These are phyloP conservation scores for Panicum virgatum DNA, from an alignment of 202 grass and related monocot genomes.

Conservation along the genomic window DNA sequence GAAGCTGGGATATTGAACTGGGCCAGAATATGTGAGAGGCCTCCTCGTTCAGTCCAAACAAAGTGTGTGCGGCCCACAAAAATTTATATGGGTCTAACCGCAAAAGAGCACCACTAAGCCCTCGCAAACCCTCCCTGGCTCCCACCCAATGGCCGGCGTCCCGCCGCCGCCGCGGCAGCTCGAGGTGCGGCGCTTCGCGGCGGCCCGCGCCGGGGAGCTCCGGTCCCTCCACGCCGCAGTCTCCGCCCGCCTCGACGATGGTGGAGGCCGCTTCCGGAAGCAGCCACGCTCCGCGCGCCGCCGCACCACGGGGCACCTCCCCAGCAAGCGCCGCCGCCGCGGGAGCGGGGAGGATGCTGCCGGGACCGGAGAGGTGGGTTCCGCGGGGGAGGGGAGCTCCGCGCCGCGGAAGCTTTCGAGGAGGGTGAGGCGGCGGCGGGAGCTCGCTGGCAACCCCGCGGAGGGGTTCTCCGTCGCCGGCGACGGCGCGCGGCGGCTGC, in stretches of 20 bases:
- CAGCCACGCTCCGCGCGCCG: conserved; percentile 61
- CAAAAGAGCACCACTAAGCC: neutral
- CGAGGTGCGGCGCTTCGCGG: conserved; percentile 66
- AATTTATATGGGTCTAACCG: neutral
- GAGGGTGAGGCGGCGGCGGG: conserved; percentile 62
- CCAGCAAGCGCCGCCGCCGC: conserved; percentile 49
- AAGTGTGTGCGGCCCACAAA: too few relatives aligned
- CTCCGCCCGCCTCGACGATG: conserved; percentile 40
- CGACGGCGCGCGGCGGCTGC: conserved; percentile 61
- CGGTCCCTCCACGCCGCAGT: conserved; percentile 57
- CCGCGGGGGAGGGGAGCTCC: neutral
- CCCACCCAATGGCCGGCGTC: conserved; percentile 33
- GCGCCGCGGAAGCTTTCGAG: conserved; percentile 36
- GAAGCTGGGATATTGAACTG: neutral
- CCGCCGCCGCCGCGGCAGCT: conserved; percentile 59
- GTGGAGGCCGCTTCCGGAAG: conserved; percentile 31
- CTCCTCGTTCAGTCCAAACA: too few relatives aligned
- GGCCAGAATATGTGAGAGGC: too few relatives aligned
- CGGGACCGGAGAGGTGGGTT: neutral
- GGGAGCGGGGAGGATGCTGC: neutral
- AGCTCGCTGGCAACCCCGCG: conserved; percentile 56
- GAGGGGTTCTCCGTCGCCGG: conserved; percentile 62
- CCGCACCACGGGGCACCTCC: conserved; percentile 75
- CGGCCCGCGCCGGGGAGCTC: conserved; percentile 59
- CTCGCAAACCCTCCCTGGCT: conserved; percentile 16